Percentiles rank a stretch among this genome's conserved stretches.
phyloP scores from a whole-genome alignment of 2,329 filamentous ascomycete species.

The Thelonectria blattea region DNA sequence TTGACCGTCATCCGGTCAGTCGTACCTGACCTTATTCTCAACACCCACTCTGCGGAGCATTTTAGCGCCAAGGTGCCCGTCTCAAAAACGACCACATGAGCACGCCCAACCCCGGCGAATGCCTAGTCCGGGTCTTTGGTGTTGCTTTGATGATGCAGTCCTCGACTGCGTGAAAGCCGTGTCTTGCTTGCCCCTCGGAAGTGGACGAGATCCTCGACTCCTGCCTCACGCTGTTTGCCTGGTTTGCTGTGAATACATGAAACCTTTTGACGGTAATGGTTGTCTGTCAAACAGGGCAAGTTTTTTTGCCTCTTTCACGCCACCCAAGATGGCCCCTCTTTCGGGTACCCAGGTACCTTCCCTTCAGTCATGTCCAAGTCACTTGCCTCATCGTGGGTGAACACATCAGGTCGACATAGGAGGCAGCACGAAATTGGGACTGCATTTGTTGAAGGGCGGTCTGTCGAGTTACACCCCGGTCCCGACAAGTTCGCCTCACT shows the following conservation, averaged over 20 bases:
- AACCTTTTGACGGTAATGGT: neutral
- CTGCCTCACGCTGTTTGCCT: neutral
- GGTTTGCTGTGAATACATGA: neutral
- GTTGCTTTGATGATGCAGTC: constrained; percentile 29
- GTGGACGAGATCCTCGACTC: neutral
- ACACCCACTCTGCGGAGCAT: constrained; percentile 46
- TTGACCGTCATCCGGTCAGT: constrained; percentile 13
- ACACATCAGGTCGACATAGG: neutral
- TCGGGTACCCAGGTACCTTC: no score
- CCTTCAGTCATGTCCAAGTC: neutral
- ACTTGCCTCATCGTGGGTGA: neutral
- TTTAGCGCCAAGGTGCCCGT: constrained; percentile 48
- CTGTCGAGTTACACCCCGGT: constrained; percentile 7
- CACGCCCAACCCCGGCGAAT: constrained; percentile 49
- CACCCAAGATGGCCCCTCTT: neutral
- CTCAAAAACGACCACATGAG: constrained; percentile 56
- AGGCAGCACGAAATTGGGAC: neutral
- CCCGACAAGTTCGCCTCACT: constrained; percentile 18
- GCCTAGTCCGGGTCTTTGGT: constrained; percentile 39
- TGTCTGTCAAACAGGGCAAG: constrained; percentile 1
- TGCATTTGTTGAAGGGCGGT: neutral
- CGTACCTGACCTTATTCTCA: constrained; percentile 29
- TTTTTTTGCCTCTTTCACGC: constrained; percentile 10
- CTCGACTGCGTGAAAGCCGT: constrained; percentile 14
- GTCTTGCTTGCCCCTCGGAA: constrained; percentile 6